phyloP scores from a whole-genome alignment of 176 grass and related monocot genomes.

The Urochloa ruziziensis region DNA sequence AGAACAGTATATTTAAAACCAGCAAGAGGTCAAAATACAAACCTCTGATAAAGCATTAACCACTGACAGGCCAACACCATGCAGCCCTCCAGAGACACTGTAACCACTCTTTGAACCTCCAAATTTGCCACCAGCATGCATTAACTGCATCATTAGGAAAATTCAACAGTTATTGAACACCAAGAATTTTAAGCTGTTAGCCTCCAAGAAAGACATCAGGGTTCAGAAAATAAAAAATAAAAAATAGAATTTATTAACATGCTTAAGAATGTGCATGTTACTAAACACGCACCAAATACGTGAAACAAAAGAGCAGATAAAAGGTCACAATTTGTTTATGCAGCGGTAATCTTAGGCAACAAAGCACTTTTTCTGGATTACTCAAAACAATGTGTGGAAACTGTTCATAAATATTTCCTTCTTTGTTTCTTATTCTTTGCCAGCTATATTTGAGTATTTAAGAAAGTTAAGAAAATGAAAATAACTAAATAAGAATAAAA shows the following conservation, averaged over 20 bases:
- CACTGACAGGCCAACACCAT: conserved; percentile 96
- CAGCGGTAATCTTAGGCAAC: not conserved
- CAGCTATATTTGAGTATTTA: not conserved
- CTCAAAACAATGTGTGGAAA: not conserved
- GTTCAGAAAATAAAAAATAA: conserved; percentile 1
- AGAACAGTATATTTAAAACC: not conserved
- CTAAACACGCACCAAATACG: not conserved
- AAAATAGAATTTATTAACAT: not conserved
- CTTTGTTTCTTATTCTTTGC: not conserved
- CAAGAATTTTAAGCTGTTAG: not conserved
- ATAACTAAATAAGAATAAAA: not conserved
- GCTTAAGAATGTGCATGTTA: not conserved
- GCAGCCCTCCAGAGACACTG: conserved; percentile 88
- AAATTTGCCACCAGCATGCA: conserved; percentile 98
- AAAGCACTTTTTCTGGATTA: not conserved
- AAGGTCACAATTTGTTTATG: not conserved
- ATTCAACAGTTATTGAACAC: conserved; percentile 18
- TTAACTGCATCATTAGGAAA: conserved; percentile 56
- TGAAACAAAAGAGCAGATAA: not conserved
- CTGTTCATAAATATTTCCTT: not conserved
- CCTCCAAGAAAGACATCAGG: not conserved
- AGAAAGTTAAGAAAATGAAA: not conserved
- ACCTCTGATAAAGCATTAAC: conserved; percentile 99
- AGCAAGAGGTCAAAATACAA: conserved; percentile 36
- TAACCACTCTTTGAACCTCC: conserved; percentile 94